These are phyloP conservation scores for Spergularia azorica DNA, from an alignment of 179 eudicot species.

Conservation along the genomic window DNA sequence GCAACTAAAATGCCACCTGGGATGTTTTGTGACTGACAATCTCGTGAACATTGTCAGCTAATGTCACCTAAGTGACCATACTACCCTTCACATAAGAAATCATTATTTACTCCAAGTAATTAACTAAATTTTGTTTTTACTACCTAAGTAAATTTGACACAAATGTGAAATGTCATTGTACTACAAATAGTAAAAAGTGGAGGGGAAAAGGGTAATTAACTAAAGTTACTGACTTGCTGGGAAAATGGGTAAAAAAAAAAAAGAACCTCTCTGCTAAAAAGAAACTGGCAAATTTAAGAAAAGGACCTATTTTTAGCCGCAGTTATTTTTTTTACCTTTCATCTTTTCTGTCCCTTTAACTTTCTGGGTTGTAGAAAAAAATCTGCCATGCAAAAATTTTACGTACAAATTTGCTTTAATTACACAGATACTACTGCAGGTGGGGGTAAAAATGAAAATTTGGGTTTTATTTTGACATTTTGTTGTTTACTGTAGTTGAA, in stretches of 20 bases:
- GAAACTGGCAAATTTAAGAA: neutral
- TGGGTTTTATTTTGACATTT: constrained; percentile 2
- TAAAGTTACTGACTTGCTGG: neutral
- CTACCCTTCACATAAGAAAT: neutral
- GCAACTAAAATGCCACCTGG: neutral
- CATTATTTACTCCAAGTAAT: no score
- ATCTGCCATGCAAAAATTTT: constrained; percentile 9
- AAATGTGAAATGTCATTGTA: no score
- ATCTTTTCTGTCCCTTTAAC: neutral
- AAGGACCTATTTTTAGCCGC: neutral
- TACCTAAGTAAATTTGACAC: neutral
- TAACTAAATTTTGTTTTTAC: no score
- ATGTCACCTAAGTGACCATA: neutral
- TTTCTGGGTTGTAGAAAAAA: constrained; percentile 16
- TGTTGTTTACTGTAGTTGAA: no score
- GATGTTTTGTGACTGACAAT: constrained; percentile 13
- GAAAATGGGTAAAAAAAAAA: neutral
- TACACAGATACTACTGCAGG: neutral
- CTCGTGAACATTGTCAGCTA: constrained; percentile 18
- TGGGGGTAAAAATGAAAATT: neutral
- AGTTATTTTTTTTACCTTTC: no score
- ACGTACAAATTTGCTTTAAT: neutral
- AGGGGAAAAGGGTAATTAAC: neutral
- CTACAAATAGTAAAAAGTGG: no score
- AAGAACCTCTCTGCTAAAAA: neutral